These are phyloP conservation scores for Crucihimalaya himalaica DNA, from an alignment of 345 rosid genomes.

Conservation along the genomic window DNA sequence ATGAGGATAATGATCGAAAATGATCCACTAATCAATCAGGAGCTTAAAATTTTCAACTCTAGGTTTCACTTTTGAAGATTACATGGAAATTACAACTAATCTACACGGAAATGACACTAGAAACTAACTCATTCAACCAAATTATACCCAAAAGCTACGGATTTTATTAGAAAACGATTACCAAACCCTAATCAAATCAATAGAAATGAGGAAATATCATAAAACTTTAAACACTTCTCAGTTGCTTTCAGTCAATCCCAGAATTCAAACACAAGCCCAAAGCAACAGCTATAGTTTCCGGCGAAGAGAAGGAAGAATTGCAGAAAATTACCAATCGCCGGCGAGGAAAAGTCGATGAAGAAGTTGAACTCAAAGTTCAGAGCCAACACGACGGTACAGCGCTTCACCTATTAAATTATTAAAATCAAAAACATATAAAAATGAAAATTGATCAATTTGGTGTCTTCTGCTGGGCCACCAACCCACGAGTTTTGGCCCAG, in stretches of 20 bases:
- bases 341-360: conserved; percentile 26
- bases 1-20: background rate
- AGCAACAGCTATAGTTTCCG: background rate
- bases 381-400: conserved; percentile 26
- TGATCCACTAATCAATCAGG: background rate
- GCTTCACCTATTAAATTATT: conserved; percentile 24
- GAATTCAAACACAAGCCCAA: background rate
- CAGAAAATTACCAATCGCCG: conserved; percentile 37
- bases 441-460: background rate
- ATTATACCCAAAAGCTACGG: conserved; percentile 9
- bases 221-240: conserved; percentile 9
- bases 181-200: conserved; percentile 36
- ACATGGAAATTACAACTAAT: background rate
- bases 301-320: conserved; percentile 4
- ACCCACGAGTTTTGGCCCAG: conserved; percentile 31
- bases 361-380: conserved; percentile 24
- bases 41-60: conserved; percentile 19
- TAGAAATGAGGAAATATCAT: conserved; percentile 2
- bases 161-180: background rate
- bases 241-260: background rate
- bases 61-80: conserved; percentile 18
- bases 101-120: background rate
- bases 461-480: conserved; percentile 15
- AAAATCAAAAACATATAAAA: background rate
- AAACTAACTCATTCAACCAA: conserved; percentile 25